phyloP scores from a whole-genome alignment of 2,329 filamentous ascomycete species.

The Cordyceps fumosorosea region DNA sequence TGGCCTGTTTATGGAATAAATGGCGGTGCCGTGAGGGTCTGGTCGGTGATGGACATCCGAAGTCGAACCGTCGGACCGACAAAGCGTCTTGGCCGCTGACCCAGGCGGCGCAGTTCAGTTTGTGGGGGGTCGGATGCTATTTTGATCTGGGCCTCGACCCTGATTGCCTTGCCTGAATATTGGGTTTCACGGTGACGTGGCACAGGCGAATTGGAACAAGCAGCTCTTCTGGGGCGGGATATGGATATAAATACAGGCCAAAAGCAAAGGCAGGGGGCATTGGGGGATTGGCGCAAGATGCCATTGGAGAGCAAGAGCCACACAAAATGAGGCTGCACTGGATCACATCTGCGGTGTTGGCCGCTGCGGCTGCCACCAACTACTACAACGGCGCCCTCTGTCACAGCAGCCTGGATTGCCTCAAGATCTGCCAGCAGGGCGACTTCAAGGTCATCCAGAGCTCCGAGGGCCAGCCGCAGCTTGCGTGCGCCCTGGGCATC shows the following conservation, averaged over 20 bases:
- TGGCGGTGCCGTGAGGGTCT: neutral
- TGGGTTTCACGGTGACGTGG: neutral
- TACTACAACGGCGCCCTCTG: slow-evolving; percentile 6
- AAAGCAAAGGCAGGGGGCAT: neutral
- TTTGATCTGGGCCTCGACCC: neutral
- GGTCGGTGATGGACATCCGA: neutral
- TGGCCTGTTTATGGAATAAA: neutral
- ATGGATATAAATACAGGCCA: neutral
- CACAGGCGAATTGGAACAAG: neutral
- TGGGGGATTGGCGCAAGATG: neutral
- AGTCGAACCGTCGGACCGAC: slow-evolving; percentile 11
- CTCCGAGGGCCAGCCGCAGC: neutral
- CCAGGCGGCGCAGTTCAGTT: neutral
- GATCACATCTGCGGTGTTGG: neutral
- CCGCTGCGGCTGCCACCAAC: neutral
- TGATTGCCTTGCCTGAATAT: neutral
- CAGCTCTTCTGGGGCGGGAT: neutral
- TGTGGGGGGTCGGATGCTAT: slow-evolving; percentile 1
- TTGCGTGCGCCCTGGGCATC: slow-evolving; percentile 4
- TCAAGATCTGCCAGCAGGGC: slow-evolving; percentile 2
- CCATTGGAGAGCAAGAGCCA: neutral
- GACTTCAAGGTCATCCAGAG: neutral
- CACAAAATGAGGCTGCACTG: neutral
- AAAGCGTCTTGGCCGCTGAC: neutral
- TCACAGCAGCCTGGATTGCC: slow-evolving; percentile 5